Conservation (phyloP, 129 eudicot genomes). For the Deinandra increscens region DNA sequence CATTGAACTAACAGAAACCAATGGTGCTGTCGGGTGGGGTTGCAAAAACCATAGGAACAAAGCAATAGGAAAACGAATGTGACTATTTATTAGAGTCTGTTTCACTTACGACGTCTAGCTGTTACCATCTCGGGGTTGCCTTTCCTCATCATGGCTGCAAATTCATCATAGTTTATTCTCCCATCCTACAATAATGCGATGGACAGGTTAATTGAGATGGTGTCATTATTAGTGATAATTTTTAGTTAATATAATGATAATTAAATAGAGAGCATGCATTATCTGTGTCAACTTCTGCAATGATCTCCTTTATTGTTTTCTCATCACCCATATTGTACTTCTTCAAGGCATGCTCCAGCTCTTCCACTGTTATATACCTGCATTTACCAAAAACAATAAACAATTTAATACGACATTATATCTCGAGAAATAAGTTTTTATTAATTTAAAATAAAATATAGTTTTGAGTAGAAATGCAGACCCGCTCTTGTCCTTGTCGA, state of each 20-base stretch:
- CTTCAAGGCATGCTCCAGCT: slow-evolving; percentile 86
- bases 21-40: slow-evolving; percentile 12
- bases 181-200: slow-evolving; percentile 64
- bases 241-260: slow-evolving; percentile 10
- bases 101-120: slow-evolving; percentile 68
- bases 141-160: slow-evolving; percentile 93
- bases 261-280: slow-evolving; percentile 43
- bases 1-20: slow-evolving; percentile 9
- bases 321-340: slow-evolving; percentile 95
- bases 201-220: background rate
- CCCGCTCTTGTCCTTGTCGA: slow-evolving; percentile 96
- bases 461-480: slow-evolving; percentile 25
- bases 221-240: background rate
- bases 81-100: background rate
- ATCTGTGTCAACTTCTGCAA: slow-evolving; percentile 96
- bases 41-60: background rate
- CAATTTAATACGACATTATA: background rate
- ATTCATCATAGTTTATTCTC: slow-evolving; percentile 83
- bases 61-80: background rate
- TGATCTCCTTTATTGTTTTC: slow-evolving; percentile 87
- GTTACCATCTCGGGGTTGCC: slow-evolving; percentile 64
- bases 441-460: background rate
- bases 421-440: slow-evolving; percentile 4
- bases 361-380: slow-evolving; percentile 92
- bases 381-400: slow-evolving; percentile 18